Conservation (phyloP, 2,329 filamentous ascomycete species). For the Nannizziopsis barbatae region DNA sequence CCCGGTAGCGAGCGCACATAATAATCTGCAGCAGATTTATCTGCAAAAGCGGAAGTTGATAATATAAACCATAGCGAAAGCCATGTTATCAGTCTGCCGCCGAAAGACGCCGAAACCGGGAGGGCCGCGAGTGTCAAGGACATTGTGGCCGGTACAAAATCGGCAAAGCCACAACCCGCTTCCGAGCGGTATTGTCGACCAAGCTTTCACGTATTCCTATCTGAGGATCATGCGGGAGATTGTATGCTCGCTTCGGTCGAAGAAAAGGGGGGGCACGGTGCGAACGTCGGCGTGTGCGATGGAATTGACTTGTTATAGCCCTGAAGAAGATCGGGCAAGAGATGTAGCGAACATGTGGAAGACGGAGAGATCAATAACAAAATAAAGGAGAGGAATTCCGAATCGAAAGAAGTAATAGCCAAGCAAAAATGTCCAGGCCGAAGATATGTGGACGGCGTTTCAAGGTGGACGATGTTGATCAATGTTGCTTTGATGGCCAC, state of each 20-base stretch:
- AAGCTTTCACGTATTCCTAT: not conserved
- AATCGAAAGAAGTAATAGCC: not conserved
- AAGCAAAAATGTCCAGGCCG: not conserved
- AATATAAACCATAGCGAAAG: constrained; percentile 8
- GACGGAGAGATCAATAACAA: too few species aligned
- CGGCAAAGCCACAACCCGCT: not conserved
- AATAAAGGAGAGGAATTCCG: too few species aligned
- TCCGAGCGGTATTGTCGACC: not conserved
- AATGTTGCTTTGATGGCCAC: constrained; percentile 6
- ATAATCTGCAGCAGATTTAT: constrained; percentile 60
- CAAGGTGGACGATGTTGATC: not conserved
- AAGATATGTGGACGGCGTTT: not conserved
- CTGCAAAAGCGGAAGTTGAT: constrained; percentile 7
- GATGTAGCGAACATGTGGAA: not conserved
- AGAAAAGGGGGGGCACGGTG: not conserved
- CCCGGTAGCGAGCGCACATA: constrained; percentile 79
- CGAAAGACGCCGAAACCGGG: not conserved
- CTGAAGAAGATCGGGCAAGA: not conserved
- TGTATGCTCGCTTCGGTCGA: not conserved
- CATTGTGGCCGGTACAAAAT: not conserved
- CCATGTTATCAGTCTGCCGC: not conserved
- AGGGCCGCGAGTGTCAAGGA: not conserved
- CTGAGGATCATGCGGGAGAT: not conserved
- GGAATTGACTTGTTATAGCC: not conserved
- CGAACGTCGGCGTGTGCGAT: too few species aligned